phyloP scores from a whole-genome alignment of 1,139 yeast species.

The Kluyveromyces sp. region DNA sequence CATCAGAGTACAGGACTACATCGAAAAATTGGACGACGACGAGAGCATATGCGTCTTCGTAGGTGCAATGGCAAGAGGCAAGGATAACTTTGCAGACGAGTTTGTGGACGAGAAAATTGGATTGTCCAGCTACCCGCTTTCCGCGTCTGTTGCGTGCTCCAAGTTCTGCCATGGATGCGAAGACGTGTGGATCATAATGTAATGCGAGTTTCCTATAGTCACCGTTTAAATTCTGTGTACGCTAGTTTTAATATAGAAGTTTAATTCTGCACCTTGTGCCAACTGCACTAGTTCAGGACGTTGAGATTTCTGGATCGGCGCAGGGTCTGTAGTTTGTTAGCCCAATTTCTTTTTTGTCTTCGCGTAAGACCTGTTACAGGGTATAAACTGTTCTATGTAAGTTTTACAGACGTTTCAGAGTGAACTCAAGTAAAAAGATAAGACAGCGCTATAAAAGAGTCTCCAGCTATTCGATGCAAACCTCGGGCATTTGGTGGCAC shows the following conservation, averaged over 20 bases:
- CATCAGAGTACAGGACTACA: conserved; percentile 82
- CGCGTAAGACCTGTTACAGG: background rate
- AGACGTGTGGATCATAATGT: conserved; percentile 88
- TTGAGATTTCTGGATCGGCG: too few relatives aligned
- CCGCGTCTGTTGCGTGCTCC: conserved; percentile 97
- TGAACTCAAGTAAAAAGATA: background rate
- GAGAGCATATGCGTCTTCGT: conserved; percentile 97
- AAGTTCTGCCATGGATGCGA: conserved; percentile 98
- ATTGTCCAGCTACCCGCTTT: conserved; percentile 86
- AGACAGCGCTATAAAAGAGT: background rate
- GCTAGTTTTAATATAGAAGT: background rate
- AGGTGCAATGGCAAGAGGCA: conserved; percentile 99
- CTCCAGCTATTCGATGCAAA: too few relatives aligned
- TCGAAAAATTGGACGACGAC: conserved; percentile 68
- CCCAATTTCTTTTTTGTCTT: background rate
- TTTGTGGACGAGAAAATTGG: conserved; percentile 95
- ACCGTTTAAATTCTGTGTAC: background rate
- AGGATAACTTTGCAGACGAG: conserved; percentile 95
- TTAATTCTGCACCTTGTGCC: too few relatives aligned
- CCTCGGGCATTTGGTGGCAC: too few relatives aligned
- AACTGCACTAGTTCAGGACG: too few relatives aligned
- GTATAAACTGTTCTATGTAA: background rate
- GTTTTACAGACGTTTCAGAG: conserved; percentile 2
- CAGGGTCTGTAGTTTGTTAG: background rate
- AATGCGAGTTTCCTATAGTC: conserved; percentile 13